phyloP scores from a whole-genome alignment of 139 green algal genomes.

The Chlorella vulgaris region DNA sequence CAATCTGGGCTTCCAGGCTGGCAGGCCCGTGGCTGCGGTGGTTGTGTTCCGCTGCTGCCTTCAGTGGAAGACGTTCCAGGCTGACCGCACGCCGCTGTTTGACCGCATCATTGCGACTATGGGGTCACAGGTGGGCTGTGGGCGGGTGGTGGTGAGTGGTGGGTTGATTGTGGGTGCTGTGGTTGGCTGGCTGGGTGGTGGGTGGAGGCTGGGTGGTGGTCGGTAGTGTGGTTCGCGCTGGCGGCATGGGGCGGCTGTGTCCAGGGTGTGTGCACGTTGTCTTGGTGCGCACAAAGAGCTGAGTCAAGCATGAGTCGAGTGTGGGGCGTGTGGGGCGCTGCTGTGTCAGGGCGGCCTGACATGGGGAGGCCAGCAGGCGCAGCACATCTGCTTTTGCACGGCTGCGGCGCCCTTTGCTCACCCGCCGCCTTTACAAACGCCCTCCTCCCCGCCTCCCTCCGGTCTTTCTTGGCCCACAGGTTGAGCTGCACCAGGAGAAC shows the following conservation, averaged over 20 bases:
- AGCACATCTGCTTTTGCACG: no score
- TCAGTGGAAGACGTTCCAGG: slow-evolving; percentile 90
- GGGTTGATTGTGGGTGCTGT: neutral
- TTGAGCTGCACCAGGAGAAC: slow-evolving; percentile 89
- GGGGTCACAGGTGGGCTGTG: slow-evolving; percentile 62
- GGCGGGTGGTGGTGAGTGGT: neutral
- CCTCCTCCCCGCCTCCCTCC: neutral
- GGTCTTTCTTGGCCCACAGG: slow-evolving; percentile 28
- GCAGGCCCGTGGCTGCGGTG: slow-evolving; percentile 85
- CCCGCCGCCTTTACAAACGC: neutral
- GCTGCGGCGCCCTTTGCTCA: neutral
- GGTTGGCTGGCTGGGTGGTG: no score
- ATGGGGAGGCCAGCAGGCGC: no score
- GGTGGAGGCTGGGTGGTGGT: neutral
- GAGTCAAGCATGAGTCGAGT: no score
- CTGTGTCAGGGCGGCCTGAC: no score
- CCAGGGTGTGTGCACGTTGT: no score
- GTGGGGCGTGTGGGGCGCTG: no score
- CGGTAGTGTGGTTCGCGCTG: no score
- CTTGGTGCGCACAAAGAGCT: no score
- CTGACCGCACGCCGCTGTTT: slow-evolving; percentile 95
- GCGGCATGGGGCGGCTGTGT: no score
- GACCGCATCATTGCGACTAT: slow-evolving; percentile 95
- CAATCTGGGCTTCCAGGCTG: slow-evolving; percentile 83
- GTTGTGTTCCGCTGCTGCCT: slow-evolving; percentile 90